Base-by-base conservation (phyloP, 2,329 filamentous ascomycete species). In the Xylaria sp. region DNA sequence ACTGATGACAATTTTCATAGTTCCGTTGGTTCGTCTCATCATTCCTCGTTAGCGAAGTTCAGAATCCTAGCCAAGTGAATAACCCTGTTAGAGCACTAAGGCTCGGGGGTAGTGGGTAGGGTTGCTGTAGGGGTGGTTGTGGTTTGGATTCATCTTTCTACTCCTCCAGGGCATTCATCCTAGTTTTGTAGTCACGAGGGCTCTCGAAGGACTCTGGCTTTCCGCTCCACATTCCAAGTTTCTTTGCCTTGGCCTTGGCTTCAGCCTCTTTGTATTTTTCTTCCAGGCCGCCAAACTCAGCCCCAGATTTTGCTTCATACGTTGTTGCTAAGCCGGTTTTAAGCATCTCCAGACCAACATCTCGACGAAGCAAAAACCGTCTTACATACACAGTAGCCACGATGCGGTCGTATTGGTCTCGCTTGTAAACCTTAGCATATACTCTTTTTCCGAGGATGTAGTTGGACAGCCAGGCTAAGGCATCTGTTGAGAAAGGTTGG, bases 341-440 rank as follows among this genome's bases (percentile, higher is more conserved):
- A 68, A 99, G 81, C 94, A 99, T 96, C 78, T 96, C 92, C 67
- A 94, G 81, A 2, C 95, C 94, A 5, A 99, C 92, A 78, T 99
- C 94, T 65, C 86, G 87, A 72, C 89, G 89, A 66, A 92, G 84
- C 10, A 93, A 79, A 73, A 89, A 86, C 63, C 84, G 86, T 54
- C 93, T 87, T 36, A 95, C 87, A 74, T 88, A 92, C 0, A 95
- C 95, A 0, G 92, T 96, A 17, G 91, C 94, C 1, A 99, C 93
- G 5, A 97, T 89, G 51, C 96, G 90, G 71, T 94, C 91, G 79
- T 98, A 99, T 77, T 98, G 96, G 78, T 99, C 96, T 60, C 90
- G 87, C 66, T 89, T 90, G 80, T 94, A 93, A 58, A 97, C 86
- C 74, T 92, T 89, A n/a, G 89, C 92, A 64, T 95, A 89, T 61